Conservation (phyloP, 2,329 filamentous ascomycete species). For the Apiospora aurea region DNA sequence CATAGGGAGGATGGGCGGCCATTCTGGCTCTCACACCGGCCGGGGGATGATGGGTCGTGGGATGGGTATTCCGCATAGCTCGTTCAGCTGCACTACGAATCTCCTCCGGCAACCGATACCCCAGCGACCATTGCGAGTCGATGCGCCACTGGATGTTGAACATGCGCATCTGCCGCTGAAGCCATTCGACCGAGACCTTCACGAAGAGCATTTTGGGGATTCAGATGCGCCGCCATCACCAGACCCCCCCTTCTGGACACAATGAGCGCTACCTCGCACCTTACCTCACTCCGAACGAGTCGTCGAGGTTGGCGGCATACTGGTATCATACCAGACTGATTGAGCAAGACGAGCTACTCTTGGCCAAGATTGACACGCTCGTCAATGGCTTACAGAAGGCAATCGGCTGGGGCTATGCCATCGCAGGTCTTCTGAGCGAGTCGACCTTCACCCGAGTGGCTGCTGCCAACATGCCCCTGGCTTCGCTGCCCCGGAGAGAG, state of each 20-base stretch:
- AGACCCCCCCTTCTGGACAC: background rate
- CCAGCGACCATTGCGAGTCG: conserved; percentile 13
- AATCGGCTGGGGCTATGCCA: conserved; percentile 28
- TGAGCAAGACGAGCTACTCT: conserved; percentile 20
- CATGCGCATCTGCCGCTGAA: conserved; percentile 1
- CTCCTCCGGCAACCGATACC: conserved; percentile 18
- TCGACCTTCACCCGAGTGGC: conserved; percentile 26
- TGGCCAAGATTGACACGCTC: conserved; percentile 25
- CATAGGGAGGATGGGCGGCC: background rate
- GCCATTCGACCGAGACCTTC: conserved; percentile 2
- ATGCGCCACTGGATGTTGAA: conserved; percentile 19
- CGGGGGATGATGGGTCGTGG: background rate
- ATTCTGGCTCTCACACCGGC: conserved; percentile 4
- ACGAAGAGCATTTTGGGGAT: background rate
- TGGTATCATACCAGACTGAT: conserved; percentile 28
- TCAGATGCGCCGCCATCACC: background rate
- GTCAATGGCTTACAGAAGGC: conserved; percentile 25
- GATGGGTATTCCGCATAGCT: background rate
- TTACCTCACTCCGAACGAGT: conserved; percentile 23
- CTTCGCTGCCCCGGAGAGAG: conserved; percentile 25
- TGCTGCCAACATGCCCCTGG: conserved; percentile 24
- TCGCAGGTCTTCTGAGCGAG: conserved; percentile 25
- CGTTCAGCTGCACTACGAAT: conserved; percentile 5
- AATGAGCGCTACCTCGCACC: conserved; percentile 23
- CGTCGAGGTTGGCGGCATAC: conserved; percentile 22